Base-by-base conservation (phyloP, 1,139 yeast species). In the Blastobotrys ciferrii region DNA sequence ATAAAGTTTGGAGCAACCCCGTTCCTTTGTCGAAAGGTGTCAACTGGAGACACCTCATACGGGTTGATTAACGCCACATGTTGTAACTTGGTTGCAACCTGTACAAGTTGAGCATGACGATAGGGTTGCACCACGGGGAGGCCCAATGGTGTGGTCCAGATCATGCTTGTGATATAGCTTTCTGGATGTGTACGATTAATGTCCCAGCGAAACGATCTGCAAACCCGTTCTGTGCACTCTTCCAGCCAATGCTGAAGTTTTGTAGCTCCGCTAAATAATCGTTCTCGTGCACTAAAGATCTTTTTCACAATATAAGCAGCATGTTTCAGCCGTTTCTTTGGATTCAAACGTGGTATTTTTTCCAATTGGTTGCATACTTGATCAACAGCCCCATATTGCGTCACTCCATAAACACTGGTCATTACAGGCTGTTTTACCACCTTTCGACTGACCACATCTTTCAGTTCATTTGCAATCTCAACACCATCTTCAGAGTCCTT, bases 401-500 rank as follows among this genome's bases (percentile, higher is more conserved):
- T 91, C 19, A 88, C 98, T 57, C 98, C 98, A 65, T 91, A 91
- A 39, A 91, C 97, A 59, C 87, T 88, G 0, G 97, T 91, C 97
- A 91, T 91, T 14, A 91, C 97, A 0, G 98, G 87, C 66, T 88
- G 96, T 64, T 91, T 91, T 41, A 89, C 95, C 43, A 88, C 82
- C 63, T 87, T 87, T 58, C 98, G 77, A 17, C 81, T 76, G 49
- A 91, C 78, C 58, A 79, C 77, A 46, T 82, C 84, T 53, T 77
- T 71, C 42, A 82, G 67, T 48, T 72, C 70, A 15, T 64, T 51
- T 0, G 88, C 88, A 53, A 68, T 60, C 17, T 18, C 41, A 12
- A 41, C 23, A 7, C 49, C 52, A 7, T 32, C 11, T 4, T 52
- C 75, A 4, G 74, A 79, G 46, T 78, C 84, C 11, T 61, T 60